phyloP scores from a whole-genome alignment of 108 stramenopile genomes.

The Conticribra weissflogii region DNA sequence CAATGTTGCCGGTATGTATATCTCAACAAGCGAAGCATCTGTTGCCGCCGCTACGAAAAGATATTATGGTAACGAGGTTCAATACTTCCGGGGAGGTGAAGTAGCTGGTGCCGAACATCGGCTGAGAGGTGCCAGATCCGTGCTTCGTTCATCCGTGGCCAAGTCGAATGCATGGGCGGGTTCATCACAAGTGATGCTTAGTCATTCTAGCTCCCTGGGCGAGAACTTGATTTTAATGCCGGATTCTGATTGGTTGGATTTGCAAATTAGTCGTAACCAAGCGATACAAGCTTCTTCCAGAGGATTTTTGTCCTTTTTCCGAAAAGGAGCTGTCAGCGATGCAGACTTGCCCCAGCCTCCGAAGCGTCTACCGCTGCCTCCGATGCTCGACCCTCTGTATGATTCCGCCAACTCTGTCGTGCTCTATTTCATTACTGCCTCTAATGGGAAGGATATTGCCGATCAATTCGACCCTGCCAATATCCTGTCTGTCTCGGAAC shows the following conservation, averaged over 20 bases:
- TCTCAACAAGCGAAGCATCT: background rate
- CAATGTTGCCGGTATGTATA: slow-evolving; percentile 13
- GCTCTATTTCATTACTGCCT: slow-evolving; percentile 24
- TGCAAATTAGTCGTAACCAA: slow-evolving; percentile 21
- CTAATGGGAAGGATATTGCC: slow-evolving; percentile 12
- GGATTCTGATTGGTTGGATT: slow-evolving; percentile 41
- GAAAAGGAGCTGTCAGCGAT: slow-evolving; percentile 1
- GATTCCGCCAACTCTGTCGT: slow-evolving; percentile 16
- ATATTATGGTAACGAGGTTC: slow-evolving; percentile 26
- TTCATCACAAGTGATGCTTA: slow-evolving; percentile 41
- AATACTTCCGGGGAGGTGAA: slow-evolving; percentile 11
- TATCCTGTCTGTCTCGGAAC: background rate
- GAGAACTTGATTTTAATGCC: slow-evolving; percentile 43
- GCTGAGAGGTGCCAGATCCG: background rate
- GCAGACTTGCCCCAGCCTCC: slow-evolving; percentile 12
- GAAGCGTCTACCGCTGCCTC: slow-evolving; percentile 33
- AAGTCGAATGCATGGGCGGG: slow-evolving; percentile 20
- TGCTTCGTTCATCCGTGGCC: slow-evolving; percentile 1
- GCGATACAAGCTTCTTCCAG: slow-evolving; percentile 7
- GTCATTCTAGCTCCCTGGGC: slow-evolving; percentile 24
- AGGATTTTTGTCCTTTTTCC: background rate
- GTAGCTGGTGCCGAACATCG: background rate
- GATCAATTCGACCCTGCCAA: background rate
- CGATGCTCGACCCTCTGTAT: slow-evolving; percentile 18
- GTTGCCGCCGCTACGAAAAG: background rate